phyloP scores from a whole-genome alignment of 2,329 filamentous ascomycete genomes.

The Claviceps spartinae region DNA sequence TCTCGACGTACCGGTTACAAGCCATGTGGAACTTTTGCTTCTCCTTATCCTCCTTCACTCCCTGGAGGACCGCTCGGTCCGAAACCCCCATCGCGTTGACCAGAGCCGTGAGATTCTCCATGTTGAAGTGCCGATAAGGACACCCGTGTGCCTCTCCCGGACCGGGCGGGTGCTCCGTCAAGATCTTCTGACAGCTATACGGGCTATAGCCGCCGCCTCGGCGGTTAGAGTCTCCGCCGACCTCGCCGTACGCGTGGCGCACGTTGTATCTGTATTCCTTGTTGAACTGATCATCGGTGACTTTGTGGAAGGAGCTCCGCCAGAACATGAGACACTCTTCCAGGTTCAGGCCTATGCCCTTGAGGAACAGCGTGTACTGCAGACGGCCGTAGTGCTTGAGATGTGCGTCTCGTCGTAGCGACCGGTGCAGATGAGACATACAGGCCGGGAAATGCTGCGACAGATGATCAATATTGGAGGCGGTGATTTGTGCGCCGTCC shows the following conservation, averaged over 20 bases:
- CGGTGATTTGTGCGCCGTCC: conserved; percentile 60
- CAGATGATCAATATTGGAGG: conserved; percentile 65
- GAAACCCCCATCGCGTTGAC: conserved; percentile 67
- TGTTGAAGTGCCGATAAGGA: conserved; percentile 81
- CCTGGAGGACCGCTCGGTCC: conserved; percentile 64
- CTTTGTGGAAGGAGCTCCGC: conserved; percentile 71
- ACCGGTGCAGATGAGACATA: conserved; percentile 83
- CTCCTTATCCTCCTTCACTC: conserved; percentile 78
- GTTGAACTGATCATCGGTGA: conserved; percentile 90
- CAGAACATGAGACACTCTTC: conserved; percentile 89
- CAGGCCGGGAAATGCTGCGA: conserved; percentile 78
- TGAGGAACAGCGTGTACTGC: conserved; percentile 93
- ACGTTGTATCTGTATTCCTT: conserved; percentile 97
- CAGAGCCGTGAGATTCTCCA: conserved; percentile 70
- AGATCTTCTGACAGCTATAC: conserved; percentile 87
- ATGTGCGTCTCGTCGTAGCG: conserved; percentile 74
- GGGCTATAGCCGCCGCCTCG: conserved; percentile 79
- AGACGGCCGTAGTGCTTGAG: conserved; percentile 87
- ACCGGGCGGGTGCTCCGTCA: conserved; percentile 77
- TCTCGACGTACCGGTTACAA: conserved; percentile 61
- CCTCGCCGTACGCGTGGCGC: conserved; percentile 87
- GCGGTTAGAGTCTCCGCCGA: conserved; percentile 81
- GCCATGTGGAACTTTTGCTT: conserved; percentile 87
- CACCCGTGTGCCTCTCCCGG: conserved; percentile 90
- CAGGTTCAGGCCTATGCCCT: conserved; percentile 83